These are phyloP conservation scores for Mallotus japonicus DNA, from an alignment of 441 rosid species.

Conservation along the genomic window DNA sequence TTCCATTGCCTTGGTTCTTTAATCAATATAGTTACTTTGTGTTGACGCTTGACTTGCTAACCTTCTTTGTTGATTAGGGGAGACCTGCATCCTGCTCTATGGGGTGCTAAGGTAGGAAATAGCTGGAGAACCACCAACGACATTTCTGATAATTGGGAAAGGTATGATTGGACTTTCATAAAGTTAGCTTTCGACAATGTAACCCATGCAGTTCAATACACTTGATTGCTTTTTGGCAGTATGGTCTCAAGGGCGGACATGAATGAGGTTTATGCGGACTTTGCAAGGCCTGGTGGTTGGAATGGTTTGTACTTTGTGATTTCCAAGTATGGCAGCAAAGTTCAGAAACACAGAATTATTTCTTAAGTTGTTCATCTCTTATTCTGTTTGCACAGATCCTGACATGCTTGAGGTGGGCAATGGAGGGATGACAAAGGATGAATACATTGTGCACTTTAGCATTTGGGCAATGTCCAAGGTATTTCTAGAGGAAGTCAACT, in stretches of 20 bases:
- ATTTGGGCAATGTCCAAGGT: conserved; percentile 63
- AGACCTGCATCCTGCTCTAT: conserved; percentile 54
- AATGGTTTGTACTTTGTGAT: conserved; percentile 41
- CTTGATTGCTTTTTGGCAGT: conserved; percentile 28
- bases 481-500: not conserved
- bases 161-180: conserved; percentile 27
- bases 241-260: conserved; percentile 53
- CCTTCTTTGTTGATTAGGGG: conserved; percentile 40
- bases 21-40: not conserved
- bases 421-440: conserved; percentile 61
- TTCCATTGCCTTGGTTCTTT: not conserved
- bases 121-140: conserved; percentile 73
- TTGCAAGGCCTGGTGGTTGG: conserved; percentile 73
- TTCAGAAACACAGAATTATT: not conserved
- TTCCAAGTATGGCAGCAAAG: not conserved
- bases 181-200: not conserved
- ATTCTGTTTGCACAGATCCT: conserved; percentile 36
- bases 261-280: conserved; percentile 51
- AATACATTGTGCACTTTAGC: conserved; percentile 58
- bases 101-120: conserved; percentile 61
- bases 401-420: conserved; percentile 76
- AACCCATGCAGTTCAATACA: not conserved
- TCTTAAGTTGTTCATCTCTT: not conserved
- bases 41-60: no score
- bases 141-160: conserved; percentile 52